Evolutionary conservation across 768 basidiomycete genomes (phyloP).

Genomic region (Lyophyllum decastes): DNA sequence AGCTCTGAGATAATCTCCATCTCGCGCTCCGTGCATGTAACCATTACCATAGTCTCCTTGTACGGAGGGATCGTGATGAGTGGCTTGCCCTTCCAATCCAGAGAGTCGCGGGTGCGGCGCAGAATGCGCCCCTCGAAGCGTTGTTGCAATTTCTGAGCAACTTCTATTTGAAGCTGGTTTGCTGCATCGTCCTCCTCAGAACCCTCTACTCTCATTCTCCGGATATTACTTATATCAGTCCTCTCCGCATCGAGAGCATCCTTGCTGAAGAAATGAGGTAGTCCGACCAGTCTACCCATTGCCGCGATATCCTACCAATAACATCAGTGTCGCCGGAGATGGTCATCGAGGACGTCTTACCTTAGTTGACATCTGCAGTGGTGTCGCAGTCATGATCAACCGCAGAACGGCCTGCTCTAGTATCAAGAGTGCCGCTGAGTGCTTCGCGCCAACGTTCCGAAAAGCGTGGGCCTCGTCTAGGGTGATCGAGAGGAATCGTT

Average conservation of each 20-base stretch:
- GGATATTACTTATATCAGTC: not conserved
- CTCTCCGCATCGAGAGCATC: not conserved
- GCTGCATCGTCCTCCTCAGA: not conserved
- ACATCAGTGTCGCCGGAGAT: not conserved
- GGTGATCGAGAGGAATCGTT: not conserved
- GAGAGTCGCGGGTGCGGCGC: slow-evolving; percentile 20
- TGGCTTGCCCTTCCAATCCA: slow-evolving; percentile 6
- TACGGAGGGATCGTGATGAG: slow-evolving; percentile 9
- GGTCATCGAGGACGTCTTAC: slow-evolving; percentile 5
- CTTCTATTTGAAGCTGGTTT: not conserved
- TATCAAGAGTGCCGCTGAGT: slow-evolving; percentile 15
- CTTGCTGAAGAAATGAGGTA: not conserved
- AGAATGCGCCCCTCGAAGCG: slow-evolving; percentile 21
- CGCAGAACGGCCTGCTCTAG: slow-evolving; percentile 5
- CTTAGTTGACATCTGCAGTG: slow-evolving; percentile 26
- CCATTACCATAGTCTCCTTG: not conserved
- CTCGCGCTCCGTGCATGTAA: slow-evolving; percentile 21
- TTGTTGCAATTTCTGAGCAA: slow-evolving; percentile 10
- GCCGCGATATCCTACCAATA: not conserved
- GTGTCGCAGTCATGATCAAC: slow-evolving; percentile 28
- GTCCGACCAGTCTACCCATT: not conserved
- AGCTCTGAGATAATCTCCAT: slow-evolving; percentile 14
- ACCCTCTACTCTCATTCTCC: not conserved
- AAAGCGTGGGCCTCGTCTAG: slow-evolving; percentile 27
- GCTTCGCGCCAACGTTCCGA: slow-evolving; percentile 18